Base-by-base conservation (phyloP, 495 filamentous ascomycete genomes). In the Aspergillus bertholletiae region DNA sequence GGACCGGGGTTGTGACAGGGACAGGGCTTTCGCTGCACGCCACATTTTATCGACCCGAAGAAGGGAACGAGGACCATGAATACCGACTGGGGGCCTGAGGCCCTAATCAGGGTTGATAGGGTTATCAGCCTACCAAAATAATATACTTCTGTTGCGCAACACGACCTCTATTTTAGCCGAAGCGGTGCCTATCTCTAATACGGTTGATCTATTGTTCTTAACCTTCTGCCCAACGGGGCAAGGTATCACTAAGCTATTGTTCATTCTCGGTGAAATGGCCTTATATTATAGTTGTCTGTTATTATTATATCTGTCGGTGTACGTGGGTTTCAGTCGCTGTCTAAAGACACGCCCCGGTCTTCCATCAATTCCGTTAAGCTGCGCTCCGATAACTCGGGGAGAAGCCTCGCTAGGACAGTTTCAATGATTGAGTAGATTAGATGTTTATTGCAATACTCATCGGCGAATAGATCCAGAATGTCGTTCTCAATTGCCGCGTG, bases 371-470 rank as follows among this genome's bases (percentile, higher is more conserved):
- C 87, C 51, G 72, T 70, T 9, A 90, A 81, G 34, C 85, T 84
- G 62, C 80, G 84, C 58, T 91, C 88, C 27, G 82, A 80, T 60
- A 97, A 60, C 77, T 98, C 94, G 24, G 94, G 94, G 48, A 96
- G 77, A 28, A 97, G 69, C 60, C 86, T 81, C 32, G 88, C 83
- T 13, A 98, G 73, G 0, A 96, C 54, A 49, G 89, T 72, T 69
- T 97, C 94, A 35, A 96, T 61, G 35, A 91, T 75, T 21, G 79
- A 74, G 59, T 93, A 95, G 40, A 92, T 68, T 9, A 98, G 70
- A 68, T 97, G 92, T 70, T 88, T 93, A 73, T 97, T 97, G 66
- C 88, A 83, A 70, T 96, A 97, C 11, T 78, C 79, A 67, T 96
- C 89, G 2, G 78, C 79, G 62, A 96, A 88, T 15, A 89, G 72